Evolutionary conservation across 1,284 basidiomycete species (phyloP), one percentile per base, ranked within the genome.

Genomic region (Lignosus rhinocerotis): DNA sequence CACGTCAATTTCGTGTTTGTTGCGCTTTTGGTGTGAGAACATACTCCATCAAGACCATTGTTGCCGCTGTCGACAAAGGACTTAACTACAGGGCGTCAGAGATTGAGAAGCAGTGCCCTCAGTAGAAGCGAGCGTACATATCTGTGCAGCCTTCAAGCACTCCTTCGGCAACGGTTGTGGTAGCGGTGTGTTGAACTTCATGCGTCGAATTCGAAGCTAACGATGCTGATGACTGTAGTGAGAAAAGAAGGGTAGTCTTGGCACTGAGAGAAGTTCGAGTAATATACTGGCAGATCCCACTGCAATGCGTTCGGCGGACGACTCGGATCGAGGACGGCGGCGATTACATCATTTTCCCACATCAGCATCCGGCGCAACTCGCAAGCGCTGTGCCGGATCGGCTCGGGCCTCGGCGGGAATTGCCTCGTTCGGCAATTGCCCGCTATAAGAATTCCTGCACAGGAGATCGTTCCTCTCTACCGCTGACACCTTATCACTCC

Each of bases 111-210:
- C 38, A 48, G 42, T 25, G 17, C 10, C 19, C 41, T 56, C 39
- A 38, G 39, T 1, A 19, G 49, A 50, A 52, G 48, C 17, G 14
- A 39, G 76, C 85, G 54, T 59, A 88, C 89, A 88, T 59, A 90
- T 92, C 65, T 83, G 88, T 6, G 87, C 82, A 48, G 89, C 90
- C 69, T 92, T 92, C 48, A 73, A 71, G 67, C 89, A 91, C 76
- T 92, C 89, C 64, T 87, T 92, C 14, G 82, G 81, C 38, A 92
- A 74, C 2, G 86, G 72, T 68, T 91, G 89, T 17, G 90, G 89
- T 30, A 92, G 70, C 17, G 87, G 87, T 21, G 78, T 84, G 65
- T 81, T 86, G 49, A 89, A 72, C 69, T 89, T 90, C 83, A 87
- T 87, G 60, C 59, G 61, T 58, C 25, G 55, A 14, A 17, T 36